Evolutionary conservation across 2,329 filamentous ascomycete genomes (phyloP).

Genomic region (Beauveria bassiana): DNA sequence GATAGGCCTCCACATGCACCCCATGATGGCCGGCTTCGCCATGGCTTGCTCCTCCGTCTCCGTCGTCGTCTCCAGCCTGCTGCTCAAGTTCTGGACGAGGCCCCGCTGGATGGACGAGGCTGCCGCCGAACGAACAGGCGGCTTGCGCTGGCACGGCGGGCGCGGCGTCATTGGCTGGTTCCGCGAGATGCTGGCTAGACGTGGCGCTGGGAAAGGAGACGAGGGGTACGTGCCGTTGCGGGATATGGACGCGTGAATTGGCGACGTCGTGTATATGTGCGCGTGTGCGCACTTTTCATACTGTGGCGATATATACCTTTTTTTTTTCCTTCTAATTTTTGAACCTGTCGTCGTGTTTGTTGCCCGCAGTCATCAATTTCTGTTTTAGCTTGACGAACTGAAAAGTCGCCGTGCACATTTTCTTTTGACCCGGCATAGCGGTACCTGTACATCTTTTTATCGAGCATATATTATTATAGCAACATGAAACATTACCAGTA

Average conservation of each 20-base stretch:
- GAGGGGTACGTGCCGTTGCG: conserved; percentile 54
- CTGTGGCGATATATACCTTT: neutral
- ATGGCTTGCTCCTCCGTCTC: conserved; percentile 90
- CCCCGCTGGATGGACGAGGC: conserved; percentile 80
- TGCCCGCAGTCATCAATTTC: neutral
- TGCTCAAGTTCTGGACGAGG: conserved; percentile 79
- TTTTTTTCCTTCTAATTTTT: too few relatives aligned
- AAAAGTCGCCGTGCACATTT: neutral
- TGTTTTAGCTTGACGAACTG: neutral
- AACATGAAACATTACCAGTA: neutral
- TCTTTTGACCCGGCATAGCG: neutral
- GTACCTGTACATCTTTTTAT: neutral
- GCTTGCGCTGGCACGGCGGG: conserved; percentile 34
- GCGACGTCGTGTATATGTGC: neutral
- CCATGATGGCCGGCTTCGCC: conserved; percentile 88
- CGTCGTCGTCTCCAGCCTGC: conserved; percentile 75
- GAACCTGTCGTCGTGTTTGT: neutral
- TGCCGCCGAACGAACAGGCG: conserved; percentile 48
- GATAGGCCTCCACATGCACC: conserved; percentile 78
- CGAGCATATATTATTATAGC: conserved; percentile 4
- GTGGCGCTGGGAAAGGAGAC: conserved; percentile 31
- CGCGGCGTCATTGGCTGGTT: conserved; percentile 35
- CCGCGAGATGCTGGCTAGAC: conserved; percentile 29
- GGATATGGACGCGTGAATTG: conserved; percentile 35
- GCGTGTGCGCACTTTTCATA: neutral